These are phyloP conservation scores for Iberis amara DNA, from an alignment of 441 rosid species.

Conservation along the genomic window DNA sequence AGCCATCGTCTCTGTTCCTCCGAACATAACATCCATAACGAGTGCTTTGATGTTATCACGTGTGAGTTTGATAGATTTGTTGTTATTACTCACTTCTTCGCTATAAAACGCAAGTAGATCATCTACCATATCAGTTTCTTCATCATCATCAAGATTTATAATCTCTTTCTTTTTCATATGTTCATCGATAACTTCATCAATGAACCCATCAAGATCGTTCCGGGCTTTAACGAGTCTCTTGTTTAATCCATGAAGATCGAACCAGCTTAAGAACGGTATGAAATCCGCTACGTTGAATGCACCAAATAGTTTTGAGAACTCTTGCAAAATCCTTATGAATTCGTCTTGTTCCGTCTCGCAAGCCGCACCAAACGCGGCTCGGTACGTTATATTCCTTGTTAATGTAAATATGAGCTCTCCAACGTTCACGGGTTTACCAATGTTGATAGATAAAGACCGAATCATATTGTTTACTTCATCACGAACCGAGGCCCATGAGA, in stretches of 20 bases:
- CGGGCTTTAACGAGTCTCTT: slow-evolving; percentile 54
- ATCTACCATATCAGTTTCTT: slow-evolving; percentile 70
- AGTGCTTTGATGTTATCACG: slow-evolving; percentile 77
- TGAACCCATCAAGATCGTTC: slow-evolving; percentile 52
- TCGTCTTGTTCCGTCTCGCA: slow-evolving; percentile 53
- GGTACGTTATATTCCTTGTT: slow-evolving; percentile 61
- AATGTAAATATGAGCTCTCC: slow-evolving; percentile 63
- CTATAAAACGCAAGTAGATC: slow-evolving; percentile 67
- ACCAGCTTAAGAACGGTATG: slow-evolving; percentile 56
- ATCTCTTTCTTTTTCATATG: slow-evolving; percentile 45
- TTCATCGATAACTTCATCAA: slow-evolving; percentile 60
- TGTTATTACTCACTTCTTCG: slow-evolving; percentile 44
- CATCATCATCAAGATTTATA: slow-evolving; percentile 7
- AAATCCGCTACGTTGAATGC: slow-evolving; percentile 83
- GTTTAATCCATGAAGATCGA: slow-evolving; percentile 63
- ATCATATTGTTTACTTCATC: slow-evolving; percentile 59
- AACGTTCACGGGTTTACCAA: slow-evolving; percentile 47
- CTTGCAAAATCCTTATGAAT: slow-evolving; percentile 66
- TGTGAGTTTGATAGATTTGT: slow-evolving; percentile 47
- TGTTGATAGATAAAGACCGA: slow-evolving; percentile 29
- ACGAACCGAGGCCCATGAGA: slow-evolving; percentile 76
- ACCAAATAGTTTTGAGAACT: slow-evolving; percentile 80
- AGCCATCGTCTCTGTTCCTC: slow-evolving; percentile 91
- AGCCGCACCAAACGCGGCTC: slow-evolving; percentile 70
- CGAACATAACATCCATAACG: slow-evolving; percentile 95